Conservation (phyloP, 306 rosid species). For the Erythrophleum fordii region DNA sequence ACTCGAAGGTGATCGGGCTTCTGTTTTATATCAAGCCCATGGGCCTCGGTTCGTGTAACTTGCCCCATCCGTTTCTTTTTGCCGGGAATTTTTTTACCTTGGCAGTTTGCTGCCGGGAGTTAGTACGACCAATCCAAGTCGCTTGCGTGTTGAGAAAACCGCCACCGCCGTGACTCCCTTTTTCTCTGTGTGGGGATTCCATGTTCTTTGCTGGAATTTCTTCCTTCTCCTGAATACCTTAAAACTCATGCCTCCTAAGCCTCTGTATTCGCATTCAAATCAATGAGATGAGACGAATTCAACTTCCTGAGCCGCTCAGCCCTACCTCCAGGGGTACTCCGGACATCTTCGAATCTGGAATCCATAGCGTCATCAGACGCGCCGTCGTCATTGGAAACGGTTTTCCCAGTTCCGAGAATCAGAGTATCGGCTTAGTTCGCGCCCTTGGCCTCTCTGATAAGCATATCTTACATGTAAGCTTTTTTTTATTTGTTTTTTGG, state of each 20-base stretch:
- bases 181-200: neutral
- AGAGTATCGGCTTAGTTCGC: constrained; percentile 85
- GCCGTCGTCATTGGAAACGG: constrained; percentile 92
- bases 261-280: neutral
- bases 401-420: constrained; percentile 74
- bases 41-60: neutral
- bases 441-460: constrained; percentile 87
- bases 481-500: neutral
- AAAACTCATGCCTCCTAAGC: constrained; percentile 15
- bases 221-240: neutral
- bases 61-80: neutral
- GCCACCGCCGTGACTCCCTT: constrained; percentile 21
- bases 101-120: too few relatives aligned
- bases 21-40: neutral
- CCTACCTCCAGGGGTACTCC: constrained; percentile 60
- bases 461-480: constrained; percentile 65
- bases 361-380: constrained; percentile 74
- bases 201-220: neutral
- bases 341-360: constrained; percentile 89
- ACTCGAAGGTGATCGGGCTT: neutral
- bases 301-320: constrained; percentile 84
- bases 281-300: constrained; percentile 68
- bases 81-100: too few relatives aligned
- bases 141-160: neutral
- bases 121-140: neutral